These are phyloP conservation scores for Pythium inflatum DNA, from an alignment of 352 stramenopile species.

Conservation along the genomic window DNA sequence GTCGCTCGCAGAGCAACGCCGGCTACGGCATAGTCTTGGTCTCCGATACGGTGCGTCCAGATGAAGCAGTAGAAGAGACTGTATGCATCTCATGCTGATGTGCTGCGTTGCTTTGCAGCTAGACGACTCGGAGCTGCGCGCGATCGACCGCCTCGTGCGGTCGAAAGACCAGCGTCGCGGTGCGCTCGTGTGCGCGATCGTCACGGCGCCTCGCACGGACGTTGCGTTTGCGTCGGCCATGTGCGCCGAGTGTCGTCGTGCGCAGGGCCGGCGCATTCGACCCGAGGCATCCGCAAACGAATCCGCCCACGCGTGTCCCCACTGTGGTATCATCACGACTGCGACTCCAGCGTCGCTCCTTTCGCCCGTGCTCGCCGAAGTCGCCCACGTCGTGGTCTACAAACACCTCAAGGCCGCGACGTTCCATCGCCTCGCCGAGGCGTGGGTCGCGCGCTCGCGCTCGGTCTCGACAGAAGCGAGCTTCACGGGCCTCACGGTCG, in stretches of 20 bases:
- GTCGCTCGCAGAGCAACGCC: too few species aligned
- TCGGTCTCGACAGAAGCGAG: slow-evolving; percentile 1
- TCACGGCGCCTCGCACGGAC: slow-evolving; percentile 41
- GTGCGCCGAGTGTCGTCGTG: slow-evolving; percentile 50
- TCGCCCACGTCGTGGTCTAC: slow-evolving; percentile 51
- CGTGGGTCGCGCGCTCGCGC: slow-evolving; percentile 30
- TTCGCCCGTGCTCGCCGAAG: slow-evolving; percentile 38
- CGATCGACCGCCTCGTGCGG: slow-evolving; percentile 56
- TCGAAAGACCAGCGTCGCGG: slow-evolving; percentile 39
- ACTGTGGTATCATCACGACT: slow-evolving; percentile 54
- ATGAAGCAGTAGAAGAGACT: not conserved
- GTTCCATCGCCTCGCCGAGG: slow-evolving; percentile 56
- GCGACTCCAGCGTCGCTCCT: slow-evolving; percentile 30
- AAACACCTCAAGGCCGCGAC: slow-evolving; percentile 58
- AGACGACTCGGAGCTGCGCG: slow-evolving; percentile 49
- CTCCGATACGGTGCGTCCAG: slow-evolving; percentile 49
- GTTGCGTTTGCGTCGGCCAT: slow-evolving; percentile 55
- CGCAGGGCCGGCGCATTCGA: slow-evolving; percentile 58
- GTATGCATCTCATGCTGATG: not conserved
- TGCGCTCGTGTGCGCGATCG: slow-evolving; percentile 55
- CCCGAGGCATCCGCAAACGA: slow-evolving; percentile 24
- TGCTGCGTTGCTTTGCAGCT: slow-evolving; percentile 44
- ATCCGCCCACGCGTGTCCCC: slow-evolving; percentile 52
- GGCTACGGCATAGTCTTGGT: slow-evolving; percentile 70
- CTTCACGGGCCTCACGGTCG: slow-evolving; percentile 52